These are phyloP conservation scores for Pezicula rhizophila DNA, from an alignment of 2,329 filamentous ascomycete genomes.

Conservation along the genomic window DNA sequence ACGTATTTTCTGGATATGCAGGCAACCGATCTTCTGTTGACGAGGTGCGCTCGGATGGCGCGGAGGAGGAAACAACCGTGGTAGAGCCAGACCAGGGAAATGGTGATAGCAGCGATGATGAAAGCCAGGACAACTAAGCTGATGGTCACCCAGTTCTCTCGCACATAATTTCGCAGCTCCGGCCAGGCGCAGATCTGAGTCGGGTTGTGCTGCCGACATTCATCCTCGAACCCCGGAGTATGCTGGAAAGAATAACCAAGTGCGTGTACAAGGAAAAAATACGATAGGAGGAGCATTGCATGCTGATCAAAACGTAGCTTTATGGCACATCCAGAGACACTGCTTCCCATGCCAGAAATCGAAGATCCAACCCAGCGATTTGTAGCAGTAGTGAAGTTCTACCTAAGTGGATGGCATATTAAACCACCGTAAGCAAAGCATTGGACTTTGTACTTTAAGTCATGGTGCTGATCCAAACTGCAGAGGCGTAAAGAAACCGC, in stretches of 20 bases:
- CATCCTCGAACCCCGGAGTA: constrained; percentile 93
- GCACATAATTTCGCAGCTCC: constrained; percentile 95
- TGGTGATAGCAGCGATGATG: constrained; percentile 50
- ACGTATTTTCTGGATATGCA: constrained; percentile 14
- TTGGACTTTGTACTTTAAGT: no score
- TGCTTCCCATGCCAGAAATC: constrained; percentile 79
- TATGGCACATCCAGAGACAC: constrained; percentile 97
- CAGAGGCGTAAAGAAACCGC: constrained; percentile 94
- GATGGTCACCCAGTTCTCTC: constrained; percentile 62
- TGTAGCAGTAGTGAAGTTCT: constrained; percentile 94
- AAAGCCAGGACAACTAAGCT: constrained; percentile 2
- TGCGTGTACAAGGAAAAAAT: constrained; percentile 37
- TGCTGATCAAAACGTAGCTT: constrained; percentile 55
- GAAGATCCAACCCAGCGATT: constrained; percentile 88
- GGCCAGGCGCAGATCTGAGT: constrained; percentile 90
- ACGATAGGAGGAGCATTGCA: background rate
- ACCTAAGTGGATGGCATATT: constrained; percentile 97
- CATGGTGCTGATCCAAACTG: constrained; percentile 1
- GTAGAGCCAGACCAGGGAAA: constrained; percentile 93
- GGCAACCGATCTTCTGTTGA: constrained; percentile 34
- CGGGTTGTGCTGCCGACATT: constrained; percentile 94
- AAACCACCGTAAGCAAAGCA: constrained; percentile 71
- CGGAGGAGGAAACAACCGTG: constrained; percentile 70
- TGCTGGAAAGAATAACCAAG: constrained; percentile 99
- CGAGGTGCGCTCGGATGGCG: constrained; percentile 29